phyloP scores from a whole-genome alignment of 257 asterid species.

The Penstemon davidsonii region DNA sequence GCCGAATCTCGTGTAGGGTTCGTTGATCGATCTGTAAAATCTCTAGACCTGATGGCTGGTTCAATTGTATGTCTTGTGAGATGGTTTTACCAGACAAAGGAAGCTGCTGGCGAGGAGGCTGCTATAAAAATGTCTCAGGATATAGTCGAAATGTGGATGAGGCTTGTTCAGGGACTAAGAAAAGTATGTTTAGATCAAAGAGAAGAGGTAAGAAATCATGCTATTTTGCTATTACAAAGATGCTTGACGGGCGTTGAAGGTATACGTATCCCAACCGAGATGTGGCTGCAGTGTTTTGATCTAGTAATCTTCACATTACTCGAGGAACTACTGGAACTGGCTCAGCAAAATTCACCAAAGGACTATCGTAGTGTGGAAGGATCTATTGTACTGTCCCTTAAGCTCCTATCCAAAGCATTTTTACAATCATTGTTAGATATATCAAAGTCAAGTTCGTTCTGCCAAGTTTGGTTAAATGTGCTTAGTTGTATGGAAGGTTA shows the following conservation, averaged over 20 bases:
- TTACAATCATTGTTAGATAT: constrained; percentile 60
- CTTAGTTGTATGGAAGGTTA: constrained; percentile 56
- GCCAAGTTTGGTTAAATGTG: constrained; percentile 67
- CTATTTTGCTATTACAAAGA: constrained; percentile 62
- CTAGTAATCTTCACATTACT: constrained; percentile 67
- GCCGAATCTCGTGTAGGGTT: constrained; percentile 86
- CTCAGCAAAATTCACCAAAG: constrained; percentile 61
- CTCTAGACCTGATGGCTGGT: constrained; percentile 87
- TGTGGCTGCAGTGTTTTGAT: constrained; percentile 82
- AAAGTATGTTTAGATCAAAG: constrained; percentile 76
- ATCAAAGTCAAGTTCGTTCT: constrained; percentile 53
- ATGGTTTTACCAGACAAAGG: constrained; percentile 73
- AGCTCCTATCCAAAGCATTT: constrained; percentile 67
- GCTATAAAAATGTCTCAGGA: constrained; percentile 71
- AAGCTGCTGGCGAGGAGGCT: constrained; percentile 66
- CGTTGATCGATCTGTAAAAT: constrained; percentile 64
- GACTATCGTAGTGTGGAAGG: constrained; percentile 81
- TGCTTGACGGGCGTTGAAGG: constrained; percentile 74
- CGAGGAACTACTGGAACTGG: constrained; percentile 63
- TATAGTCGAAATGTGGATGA: constrained; percentile 93
- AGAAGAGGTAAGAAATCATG: constrained; percentile 86
- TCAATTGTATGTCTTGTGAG: constrained; percentile 69
- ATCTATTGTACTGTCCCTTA: constrained; percentile 60
- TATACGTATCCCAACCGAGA: constrained; percentile 51
- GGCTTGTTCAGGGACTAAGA: constrained; percentile 79